Evolutionary conservation across 176 grass and related monocot species (phyloP), one percentile per base, ranked within the genome.

Genomic region (Oryza brachyantha): DNA sequence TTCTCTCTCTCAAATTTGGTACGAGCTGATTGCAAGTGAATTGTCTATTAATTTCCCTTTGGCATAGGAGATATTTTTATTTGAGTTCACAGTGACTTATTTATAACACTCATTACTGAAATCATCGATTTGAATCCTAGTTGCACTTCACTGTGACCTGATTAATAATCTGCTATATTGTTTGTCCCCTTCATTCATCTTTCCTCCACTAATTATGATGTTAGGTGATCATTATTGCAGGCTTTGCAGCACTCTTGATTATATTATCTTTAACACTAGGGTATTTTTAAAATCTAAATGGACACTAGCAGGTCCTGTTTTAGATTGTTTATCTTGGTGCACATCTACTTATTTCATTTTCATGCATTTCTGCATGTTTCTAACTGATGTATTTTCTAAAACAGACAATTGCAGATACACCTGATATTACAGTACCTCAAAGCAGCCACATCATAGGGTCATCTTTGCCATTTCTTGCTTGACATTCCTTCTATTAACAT

Each of bases 141-240:
- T 59, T 83, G 21, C 48, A 65, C 19, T 61, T 69, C 19, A 68
- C 14, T 83, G 45, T 69, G 34, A 76, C 8, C 16, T 75, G 25
- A n/a, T 62, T 13, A 69, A 65, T 63, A 84, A 46, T 7, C 29
- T 64, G 16, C 37, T 41, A 58, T 67, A n/a, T 38, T 13, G 81
- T 2, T 57, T 75, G 61, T 24, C 66, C 64, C 65, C 54, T 71
- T 59, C 10, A 61, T 45, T 63, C 55, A 27, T 81, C 38, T 62
- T 72, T 70, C 57, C 12, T 65, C 22, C 16, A 5, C 22, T 73
- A 37, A 64, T 28, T 43, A 54, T 65, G 24, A 66, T 72, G n/a
- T 52, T 64, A 13, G 60, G 22, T 66, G 60, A 55, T 74, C 43
- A 74, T 37, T 66, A 38, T 74, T 66, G 50, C 50, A 54, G 50